A percentile compares a stretch with the other conserved stretches of the same genome.
These are phyloP conservation scores for Scortechinia acanthostroma DNA, from an alignment of 2,329 filamentous ascomycete species.

Conservation along the genomic window DNA sequence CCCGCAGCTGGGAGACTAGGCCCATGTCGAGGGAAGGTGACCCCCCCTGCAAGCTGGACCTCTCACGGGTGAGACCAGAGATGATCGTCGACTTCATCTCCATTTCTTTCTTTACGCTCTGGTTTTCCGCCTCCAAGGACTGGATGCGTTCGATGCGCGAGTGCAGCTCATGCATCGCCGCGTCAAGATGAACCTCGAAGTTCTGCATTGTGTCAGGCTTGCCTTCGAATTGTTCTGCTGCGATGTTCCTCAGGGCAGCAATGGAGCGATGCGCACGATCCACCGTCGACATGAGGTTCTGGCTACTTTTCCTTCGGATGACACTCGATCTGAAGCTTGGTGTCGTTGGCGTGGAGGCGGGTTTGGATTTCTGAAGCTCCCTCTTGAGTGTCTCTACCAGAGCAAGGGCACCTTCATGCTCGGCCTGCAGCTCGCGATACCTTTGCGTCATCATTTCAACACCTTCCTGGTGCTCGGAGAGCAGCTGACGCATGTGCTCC, in stretches of 20 bases:
- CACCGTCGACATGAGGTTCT: constrained; percentile 76
- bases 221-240: constrained; percentile 74
- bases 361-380: constrained; percentile 73
- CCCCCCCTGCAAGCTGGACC: constrained; percentile 83
- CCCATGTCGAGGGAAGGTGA: constrained; percentile 81
- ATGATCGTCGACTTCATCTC: constrained; percentile 95
- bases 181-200: constrained; percentile 85
- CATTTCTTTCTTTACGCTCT: constrained; percentile 86
- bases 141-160: constrained; percentile 81
- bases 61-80: constrained; percentile 82
- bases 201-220: constrained; percentile 81
- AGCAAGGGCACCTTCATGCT: constrained; percentile 75
- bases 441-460: constrained; percentile 69
- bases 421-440: constrained; percentile 75
- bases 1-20: constrained; percentile 77
- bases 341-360: constrained; percentile 44
- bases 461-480: no score
- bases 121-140: constrained; percentile 77
- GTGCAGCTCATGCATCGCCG: constrained; percentile 87
- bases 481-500: constrained; percentile 40
- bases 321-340: constrained; percentile 64
- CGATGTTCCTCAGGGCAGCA: constrained; percentile 80
- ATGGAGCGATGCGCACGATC: constrained; percentile 90
- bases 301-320: constrained; percentile 86
- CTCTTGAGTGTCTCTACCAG: constrained; percentile 87